Conservation (phyloP, 345 rosid genomes). For the Euphorbia peplus region DNA sequence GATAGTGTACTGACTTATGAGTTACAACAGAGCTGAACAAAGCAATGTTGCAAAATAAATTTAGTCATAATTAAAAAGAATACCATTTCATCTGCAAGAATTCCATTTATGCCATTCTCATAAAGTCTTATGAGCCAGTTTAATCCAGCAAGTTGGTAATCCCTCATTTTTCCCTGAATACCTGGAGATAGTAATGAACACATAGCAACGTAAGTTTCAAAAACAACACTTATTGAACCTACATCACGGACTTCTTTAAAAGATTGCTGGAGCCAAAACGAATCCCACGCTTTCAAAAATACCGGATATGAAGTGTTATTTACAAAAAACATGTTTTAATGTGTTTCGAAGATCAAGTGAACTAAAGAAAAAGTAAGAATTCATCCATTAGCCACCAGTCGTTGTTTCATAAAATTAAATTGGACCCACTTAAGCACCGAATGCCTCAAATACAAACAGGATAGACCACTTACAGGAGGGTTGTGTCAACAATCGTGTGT, state of each 20-base stretch:
- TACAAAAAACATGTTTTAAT: not conserved
- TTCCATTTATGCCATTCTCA: constrained; percentile 97
- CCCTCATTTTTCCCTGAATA: constrained; percentile 96
- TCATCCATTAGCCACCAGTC: not conserved
- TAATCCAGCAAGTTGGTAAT: constrained; percentile 94
- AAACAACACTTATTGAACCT: not conserved
- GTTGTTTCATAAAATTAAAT: not conserved
- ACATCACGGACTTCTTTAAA: not conserved
- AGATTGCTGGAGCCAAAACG: not conserved
- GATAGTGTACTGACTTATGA: not conserved
- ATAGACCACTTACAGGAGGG: constrained; percentile 70
- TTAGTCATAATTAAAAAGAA: not conserved
- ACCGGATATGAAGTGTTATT: not conserved
- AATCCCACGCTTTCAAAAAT: not conserved
- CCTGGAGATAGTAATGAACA: constrained; percentile 36
- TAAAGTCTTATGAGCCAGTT: constrained; percentile 95
- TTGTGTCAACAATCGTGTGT: constrained; percentile 83
- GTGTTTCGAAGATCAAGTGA: not conserved
- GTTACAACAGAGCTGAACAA: not conserved
- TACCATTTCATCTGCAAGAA: constrained; percentile 98
- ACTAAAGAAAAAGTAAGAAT: not conserved
- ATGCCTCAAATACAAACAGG: not conserved
- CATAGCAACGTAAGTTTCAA: not conserved
- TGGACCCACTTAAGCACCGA: not conserved
- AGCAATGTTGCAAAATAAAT: not conserved